Evolutionary conservation across 1,284 basidiomycete genomes (phyloP).

Genomic region (Volvariella surrecta): DNA sequence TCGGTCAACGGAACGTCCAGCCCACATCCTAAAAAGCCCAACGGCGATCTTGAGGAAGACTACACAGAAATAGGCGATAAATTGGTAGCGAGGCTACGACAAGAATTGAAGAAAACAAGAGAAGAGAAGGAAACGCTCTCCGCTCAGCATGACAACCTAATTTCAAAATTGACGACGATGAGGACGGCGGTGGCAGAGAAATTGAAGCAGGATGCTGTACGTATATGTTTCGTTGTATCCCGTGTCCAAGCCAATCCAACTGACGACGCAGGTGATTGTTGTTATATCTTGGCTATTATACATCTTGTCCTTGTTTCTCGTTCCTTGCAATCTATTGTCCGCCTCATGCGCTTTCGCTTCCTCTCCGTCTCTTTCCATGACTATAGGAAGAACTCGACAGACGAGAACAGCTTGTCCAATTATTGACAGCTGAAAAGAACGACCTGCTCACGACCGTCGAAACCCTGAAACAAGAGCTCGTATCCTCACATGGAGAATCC

Average conservation of each 20-base stretch:
- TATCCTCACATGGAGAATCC: conserved; percentile 65
- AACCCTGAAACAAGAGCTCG: conserved; percentile 72
- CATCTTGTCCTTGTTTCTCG: too few species aligned
- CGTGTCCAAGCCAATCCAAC: conserved; percentile 13
- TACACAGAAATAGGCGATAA: conserved; percentile 20
- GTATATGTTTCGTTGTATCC: conserved; percentile 19
- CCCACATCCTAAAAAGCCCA: conserved; percentile 17
- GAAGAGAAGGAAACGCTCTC: conserved; percentile 84
- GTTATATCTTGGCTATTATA: too few species aligned
- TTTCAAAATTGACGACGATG: conserved; percentile 90
- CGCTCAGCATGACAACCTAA: conserved; percentile 78
- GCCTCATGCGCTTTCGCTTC: too few species aligned
- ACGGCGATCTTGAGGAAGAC: conserved; percentile 19
- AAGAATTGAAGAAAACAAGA: conserved; percentile 49
- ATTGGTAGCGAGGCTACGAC: conserved; percentile 44
- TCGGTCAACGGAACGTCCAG: conserved; percentile 24
- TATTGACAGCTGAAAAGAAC: conserved; percentile 69
- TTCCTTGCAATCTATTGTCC: too few species aligned
- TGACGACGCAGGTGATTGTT: too few species aligned
- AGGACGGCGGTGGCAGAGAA: conserved; percentile 90
- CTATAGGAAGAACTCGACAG: conserved; percentile 92
- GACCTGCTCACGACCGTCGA: conserved; percentile 63
- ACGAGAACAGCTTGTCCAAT: conserved; percentile 73
- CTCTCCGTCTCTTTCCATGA: conserved; percentile 4
- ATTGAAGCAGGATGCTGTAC: conserved; percentile 91